These are phyloP conservation scores for Penicillium freii DNA, from an alignment of 2,329 filamentous ascomycete genomes.

Conservation along the genomic window DNA sequence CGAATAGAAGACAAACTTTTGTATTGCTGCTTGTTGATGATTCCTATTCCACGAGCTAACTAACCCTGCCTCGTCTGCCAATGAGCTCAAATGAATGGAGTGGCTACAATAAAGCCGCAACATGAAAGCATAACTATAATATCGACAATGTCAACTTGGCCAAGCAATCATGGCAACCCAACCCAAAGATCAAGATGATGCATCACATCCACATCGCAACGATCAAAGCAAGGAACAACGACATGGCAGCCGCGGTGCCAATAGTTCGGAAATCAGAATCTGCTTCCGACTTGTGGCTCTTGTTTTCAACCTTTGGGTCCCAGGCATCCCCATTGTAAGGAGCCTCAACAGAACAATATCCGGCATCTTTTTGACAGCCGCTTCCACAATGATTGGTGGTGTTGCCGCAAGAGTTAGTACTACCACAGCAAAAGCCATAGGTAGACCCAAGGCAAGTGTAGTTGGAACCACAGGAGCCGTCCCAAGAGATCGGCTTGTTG, in stretches of 20 bases:
- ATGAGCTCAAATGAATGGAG: constrained; percentile 5
- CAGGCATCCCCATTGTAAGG: constrained; percentile 23
- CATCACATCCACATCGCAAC: constrained; percentile 24
- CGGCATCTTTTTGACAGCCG: constrained; percentile 33
- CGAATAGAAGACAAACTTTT: background rate
- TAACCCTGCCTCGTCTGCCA: background rate
- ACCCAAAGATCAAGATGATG: background rate
- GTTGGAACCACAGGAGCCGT: constrained; percentile 38
- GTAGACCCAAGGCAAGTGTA: constrained; percentile 36
- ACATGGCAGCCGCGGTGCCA: constrained; percentile 21
- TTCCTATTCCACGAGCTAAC: background rate
- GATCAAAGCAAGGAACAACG: constrained; percentile 22
- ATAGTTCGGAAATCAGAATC: constrained; percentile 17
- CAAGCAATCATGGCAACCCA: background rate
- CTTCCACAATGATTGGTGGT: constrained; percentile 30
- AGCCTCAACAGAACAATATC: constrained; percentile 27
- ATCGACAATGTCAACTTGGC: background rate
- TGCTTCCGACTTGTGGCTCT: constrained; percentile 17
- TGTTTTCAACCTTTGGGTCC: constrained; percentile 14
- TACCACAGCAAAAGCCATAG: constrained; percentile 37
- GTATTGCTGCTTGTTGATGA: background rate
- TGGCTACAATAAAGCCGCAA: background rate
- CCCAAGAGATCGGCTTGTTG: constrained; percentile 28
- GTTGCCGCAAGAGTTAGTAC: constrained; percentile 32
- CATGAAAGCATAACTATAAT: constrained; percentile 15